Base-by-base conservation (phyloP, 331 rosid genomes). In the Acacia pycnantha region DNA sequence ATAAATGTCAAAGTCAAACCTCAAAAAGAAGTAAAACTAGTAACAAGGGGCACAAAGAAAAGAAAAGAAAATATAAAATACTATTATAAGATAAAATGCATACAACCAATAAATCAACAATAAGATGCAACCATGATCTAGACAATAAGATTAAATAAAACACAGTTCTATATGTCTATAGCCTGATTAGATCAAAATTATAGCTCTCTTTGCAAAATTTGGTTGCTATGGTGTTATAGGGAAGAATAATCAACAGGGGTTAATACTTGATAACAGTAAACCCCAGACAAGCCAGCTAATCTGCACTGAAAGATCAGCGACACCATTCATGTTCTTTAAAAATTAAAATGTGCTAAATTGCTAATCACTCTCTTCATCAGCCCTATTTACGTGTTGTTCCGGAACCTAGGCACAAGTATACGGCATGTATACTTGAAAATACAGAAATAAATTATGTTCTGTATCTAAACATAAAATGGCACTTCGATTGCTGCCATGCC, bases 401-500 rank as follows among this genome's bases (percentile, higher is more conserved):
- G 22, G 35, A 48, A 21, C 12, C 64, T 56, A 56, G 64, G 27
- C 64, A 56, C 27, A n/a, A 21, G 29, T 56, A 7, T 53, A 53
- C 1, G 4, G 62, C 62, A 54, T 21, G 3, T 5, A 56, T 21
- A 21, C 29, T 58, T n/a, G 14, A 19, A 19, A 21, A 54, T 8
- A 54, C 61, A 6, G 2, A 54, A 53, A 14, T 50, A 16, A 19
- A 21, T 54, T 54, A 0, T 54, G 22, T 54, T 58, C 10, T 4
- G 4, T 26, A 61, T 26, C 6, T 47, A 22, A 22, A 24, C 65
- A n/a, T 22, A 3, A 22, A n/a, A 58, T n/a, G 26, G 6, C 13
- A 0, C 14, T 58, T 8, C 0, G 0, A n/a, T 21, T 56, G 0
- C 4, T 8, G 6, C 31, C 29, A 22, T 1, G 1, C 2, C 31